Conservation (phyloP, 306 rosid species). For the Casuarina glauca region DNA sequence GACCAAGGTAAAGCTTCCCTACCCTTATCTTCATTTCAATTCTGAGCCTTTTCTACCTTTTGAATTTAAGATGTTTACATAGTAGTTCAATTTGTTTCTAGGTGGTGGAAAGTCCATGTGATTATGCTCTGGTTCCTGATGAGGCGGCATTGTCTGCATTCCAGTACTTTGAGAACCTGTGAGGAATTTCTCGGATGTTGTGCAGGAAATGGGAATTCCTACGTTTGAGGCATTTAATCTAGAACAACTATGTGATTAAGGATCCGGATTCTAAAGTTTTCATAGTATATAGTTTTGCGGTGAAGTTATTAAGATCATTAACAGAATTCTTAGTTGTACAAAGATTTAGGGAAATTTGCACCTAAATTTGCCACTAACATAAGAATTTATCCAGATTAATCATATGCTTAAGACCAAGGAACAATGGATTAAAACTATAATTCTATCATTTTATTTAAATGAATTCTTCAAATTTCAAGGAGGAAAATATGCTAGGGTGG, state of each 20-base stretch:
- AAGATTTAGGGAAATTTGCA: background rate
- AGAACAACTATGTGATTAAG: conserved; percentile 69
- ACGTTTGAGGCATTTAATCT: conserved; percentile 93
- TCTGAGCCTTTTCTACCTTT: background rate
- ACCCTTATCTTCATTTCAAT: conserved; percentile 13
- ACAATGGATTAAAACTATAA: background rate
- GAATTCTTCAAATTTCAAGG: conserved; percentile 49
- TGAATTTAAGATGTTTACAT: conserved; percentile 1
- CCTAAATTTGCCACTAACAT: background rate
- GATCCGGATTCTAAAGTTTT: conserved; percentile 10
- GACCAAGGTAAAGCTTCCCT: conserved; percentile 54
- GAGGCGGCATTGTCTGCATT: conserved; percentile 88
- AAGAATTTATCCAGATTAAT: background rate
- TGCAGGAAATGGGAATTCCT: conserved; percentile 82
- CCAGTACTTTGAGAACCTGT: conserved; percentile 89
- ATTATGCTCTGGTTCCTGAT: conserved; percentile 74
- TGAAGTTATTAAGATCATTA: background rate
- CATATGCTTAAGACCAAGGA: background rate
- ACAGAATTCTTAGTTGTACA: background rate
- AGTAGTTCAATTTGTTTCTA: conserved; percentile 21
- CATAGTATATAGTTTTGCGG: background rate
- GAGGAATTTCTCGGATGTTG: conserved; percentile 82
- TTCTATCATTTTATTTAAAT: conserved; percentile 17
- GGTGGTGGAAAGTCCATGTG: conserved; percentile 95
- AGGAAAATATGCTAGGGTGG: conserved; percentile 83